Evolutionary conservation across 257 asterid genomes (phyloP).

Genomic region (Solanum chmielewskii): DNA sequence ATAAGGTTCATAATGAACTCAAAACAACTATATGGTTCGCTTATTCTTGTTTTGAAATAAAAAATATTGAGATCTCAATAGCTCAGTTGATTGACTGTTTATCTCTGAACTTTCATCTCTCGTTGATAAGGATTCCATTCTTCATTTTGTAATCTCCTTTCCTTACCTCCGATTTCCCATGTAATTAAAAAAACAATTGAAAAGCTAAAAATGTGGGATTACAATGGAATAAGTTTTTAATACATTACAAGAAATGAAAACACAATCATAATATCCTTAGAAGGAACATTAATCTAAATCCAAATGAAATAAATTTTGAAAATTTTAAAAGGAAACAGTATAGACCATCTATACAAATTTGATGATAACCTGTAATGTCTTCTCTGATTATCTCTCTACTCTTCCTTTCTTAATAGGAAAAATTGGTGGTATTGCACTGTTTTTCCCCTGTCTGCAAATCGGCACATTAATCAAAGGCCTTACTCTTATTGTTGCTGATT

Average conservation of each 20-base stretch:
- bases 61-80: too few species aligned
- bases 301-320: not conserved
- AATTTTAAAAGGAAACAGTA: not conserved
- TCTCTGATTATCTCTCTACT: slow-evolving; percentile 17
- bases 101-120: too few species aligned
- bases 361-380: not conserved
- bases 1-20: not conserved
- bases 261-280: not conserved
- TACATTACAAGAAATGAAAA: not conserved
- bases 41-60: not conserved
- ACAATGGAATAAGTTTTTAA: not conserved
- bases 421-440: slow-evolving; percentile 41
- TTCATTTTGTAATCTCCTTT: too few species aligned
- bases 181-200: not conserved
- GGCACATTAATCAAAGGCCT: slow-evolving; percentile 74
- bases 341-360: slow-evolving; percentile 9
- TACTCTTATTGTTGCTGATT: slow-evolving; percentile 39
- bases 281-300: not conserved
- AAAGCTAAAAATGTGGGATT: not conserved
- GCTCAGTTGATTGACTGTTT: too few species aligned
- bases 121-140: rapidly evolving
- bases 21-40: not conserved
- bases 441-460: slow-evolving; percentile 44
- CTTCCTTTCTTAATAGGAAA: slow-evolving; percentile 44
- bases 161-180: not conserved